These are phyloP conservation scores for Lolium multiflorum DNA, from an alignment of 176 grass and related monocot species.

Conservation along the genomic window DNA sequence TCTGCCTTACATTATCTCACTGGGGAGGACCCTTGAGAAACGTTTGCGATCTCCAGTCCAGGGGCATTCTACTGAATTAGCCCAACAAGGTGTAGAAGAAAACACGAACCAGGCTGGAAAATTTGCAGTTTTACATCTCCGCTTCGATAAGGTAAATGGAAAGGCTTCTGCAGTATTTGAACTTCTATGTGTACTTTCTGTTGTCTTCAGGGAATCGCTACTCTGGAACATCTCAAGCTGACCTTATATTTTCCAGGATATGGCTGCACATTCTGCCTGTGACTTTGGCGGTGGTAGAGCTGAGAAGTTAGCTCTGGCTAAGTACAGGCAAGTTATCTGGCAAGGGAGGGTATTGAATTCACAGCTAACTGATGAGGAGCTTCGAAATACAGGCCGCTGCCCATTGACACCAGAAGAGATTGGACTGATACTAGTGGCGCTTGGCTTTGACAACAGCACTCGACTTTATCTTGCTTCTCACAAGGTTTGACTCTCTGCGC, in stretches of 20 bases:
- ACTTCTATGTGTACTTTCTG: neutral
- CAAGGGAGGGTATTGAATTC: slow-evolving; percentile 91
- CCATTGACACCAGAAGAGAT: slow-evolving; percentile 93
- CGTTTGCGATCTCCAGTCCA: slow-evolving; percentile 60
- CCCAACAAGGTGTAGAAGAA: slow-evolving; percentile 46
- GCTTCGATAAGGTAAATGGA: slow-evolving; percentile 86
- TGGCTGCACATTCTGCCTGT: slow-evolving; percentile 95
- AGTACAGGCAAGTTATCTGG: slow-evolving; percentile 96
- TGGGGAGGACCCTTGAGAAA: slow-evolving; percentile 70
- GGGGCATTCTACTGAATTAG: slow-evolving; percentile 38
- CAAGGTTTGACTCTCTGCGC: slow-evolving; percentile 54
- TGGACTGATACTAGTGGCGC: slow-evolving; percentile 72
- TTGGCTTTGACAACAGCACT: slow-evolving; percentile 80
- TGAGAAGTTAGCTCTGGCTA: slow-evolving; percentile 86
- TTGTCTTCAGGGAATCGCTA: slow-evolving; percentile 14
- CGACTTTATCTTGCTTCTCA: slow-evolving; percentile 94
- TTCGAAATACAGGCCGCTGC: slow-evolving; percentile 74
- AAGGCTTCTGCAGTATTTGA: slow-evolving; percentile 23
- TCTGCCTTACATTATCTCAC: slow-evolving; percentile 72
- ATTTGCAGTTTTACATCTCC: slow-evolving; percentile 89
- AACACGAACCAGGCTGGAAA: slow-evolving; percentile 53
- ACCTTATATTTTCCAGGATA: slow-evolving; percentile 66
- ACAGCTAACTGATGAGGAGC: slow-evolving; percentile 72
- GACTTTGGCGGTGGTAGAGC: slow-evolving; percentile 90
- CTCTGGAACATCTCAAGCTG: slow-evolving; percentile 21